These are phyloP conservation scores for Quercus suber DNA, from an alignment of 306 rosid genomes.

Conservation along the genomic window DNA sequence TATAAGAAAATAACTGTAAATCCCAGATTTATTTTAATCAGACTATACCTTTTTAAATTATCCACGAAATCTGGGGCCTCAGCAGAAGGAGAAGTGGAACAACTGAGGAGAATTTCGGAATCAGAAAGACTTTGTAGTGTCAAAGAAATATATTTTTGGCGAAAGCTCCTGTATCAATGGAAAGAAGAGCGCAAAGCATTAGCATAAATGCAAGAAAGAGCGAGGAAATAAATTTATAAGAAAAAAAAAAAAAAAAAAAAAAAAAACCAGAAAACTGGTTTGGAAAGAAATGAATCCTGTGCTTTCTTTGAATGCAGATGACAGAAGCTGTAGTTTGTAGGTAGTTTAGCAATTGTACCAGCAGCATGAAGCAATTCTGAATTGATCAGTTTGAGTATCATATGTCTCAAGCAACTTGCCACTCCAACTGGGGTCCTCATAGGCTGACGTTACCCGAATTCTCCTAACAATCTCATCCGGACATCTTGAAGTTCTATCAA, in stretches of 20 bases:
- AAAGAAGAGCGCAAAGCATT: conserved; percentile 13
- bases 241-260: too few relatives aligned
- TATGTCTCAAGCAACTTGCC: conserved; percentile 83
- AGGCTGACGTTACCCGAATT: conserved; percentile 59
- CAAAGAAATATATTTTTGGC: conserved; percentile 34
- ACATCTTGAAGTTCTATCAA: conserved; percentile 69
- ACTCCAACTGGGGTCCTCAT: conserved; percentile 55
- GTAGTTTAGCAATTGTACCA: conserved; percentile 49
- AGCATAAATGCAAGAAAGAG: conserved; percentile 6
- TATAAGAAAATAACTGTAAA: not conserved
- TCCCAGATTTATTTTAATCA: conserved; percentile 7
- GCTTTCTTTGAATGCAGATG: not conserved
- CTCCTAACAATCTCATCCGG: conserved; percentile 83
- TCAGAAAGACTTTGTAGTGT: conserved; percentile 47
- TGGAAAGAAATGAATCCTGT: not conserved
- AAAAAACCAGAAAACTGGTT: not conserved
- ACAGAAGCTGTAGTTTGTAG: conserved; percentile 6
- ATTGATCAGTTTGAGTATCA: conserved; percentile 60
- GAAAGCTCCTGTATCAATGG: conserved; percentile 45
- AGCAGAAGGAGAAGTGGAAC: conserved; percentile 86
- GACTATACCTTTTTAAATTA: conserved; percentile 54
- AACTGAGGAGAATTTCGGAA: conserved; percentile 56
- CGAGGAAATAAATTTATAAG: not conserved
- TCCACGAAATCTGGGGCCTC: conserved; percentile 80
- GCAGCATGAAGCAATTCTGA: conserved; percentile 66